A percentile compares a stretch with the other conserved stretches of the same genome.
Conservation (phyloP, 495 filamentous ascomycete species). For the Trypethelium eluteriae region DNA sequence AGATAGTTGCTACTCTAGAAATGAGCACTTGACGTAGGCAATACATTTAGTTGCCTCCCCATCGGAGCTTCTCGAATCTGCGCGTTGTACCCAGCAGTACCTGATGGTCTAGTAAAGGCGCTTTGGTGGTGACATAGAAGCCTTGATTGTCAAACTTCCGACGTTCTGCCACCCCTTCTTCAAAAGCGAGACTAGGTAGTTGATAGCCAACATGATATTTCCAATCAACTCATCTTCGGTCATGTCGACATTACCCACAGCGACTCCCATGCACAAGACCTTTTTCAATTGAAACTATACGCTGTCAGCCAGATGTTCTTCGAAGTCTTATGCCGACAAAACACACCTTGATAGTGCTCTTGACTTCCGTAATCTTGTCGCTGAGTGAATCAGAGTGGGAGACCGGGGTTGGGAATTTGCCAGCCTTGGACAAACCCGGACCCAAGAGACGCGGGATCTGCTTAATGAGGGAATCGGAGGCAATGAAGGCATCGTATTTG, state of each 20-base stretch:
- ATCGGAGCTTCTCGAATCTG: neutral
- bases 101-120: conserved; percentile 68
- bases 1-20: neutral
- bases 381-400: conserved; percentile 89
- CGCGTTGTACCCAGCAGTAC: neutral
- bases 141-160: conserved; percentile 97
- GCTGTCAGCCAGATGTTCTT: neutral
- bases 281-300: conserved; percentile 93
- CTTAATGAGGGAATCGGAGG: conserved; percentile 94
- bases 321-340: neutral
- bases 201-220: conserved; percentile 98
- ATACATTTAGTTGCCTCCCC: neutral
- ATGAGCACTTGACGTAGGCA: neutral
- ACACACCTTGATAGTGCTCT: conserved; percentile 82
- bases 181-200: conserved; percentile 95
- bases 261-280: conserved; percentile 98
- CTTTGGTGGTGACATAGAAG: conserved; percentile 96
- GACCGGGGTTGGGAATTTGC: conserved; percentile 98
- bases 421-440: conserved; percentile 96
- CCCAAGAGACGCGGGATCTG: conserved; percentile 99
- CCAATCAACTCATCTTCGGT: conserved; percentile 87
- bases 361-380: conserved; percentile 95
- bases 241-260: conserved; percentile 97
- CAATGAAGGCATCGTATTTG: conserved; percentile 99
- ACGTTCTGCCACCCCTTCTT: conserved; percentile 99